Base-by-base conservation (phyloP, 768 basidiomycete species). In the Trametes gibbosa region DNA sequence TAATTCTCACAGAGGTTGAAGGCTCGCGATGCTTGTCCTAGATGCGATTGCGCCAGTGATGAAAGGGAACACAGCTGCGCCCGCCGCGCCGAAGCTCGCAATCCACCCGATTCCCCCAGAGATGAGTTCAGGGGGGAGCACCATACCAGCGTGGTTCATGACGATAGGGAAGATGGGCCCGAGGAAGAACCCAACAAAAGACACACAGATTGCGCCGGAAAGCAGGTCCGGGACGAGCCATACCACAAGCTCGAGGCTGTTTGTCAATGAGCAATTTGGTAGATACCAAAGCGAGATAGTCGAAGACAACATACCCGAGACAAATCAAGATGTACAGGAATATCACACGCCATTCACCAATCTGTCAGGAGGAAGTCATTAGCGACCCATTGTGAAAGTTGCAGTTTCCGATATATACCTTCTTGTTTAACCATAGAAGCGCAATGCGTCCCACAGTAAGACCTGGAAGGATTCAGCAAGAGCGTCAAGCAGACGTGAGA, bases 201-300 rank as follows among this genome's bases (percentile, higher is more conserved):
- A 74, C 46, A 82, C 78, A 13, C 79, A 76, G 8, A 87, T 72
- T 0, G 82, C 85, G 41, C 77, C 77, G n/a, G 77, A 81, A 24
- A 84, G 68, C 35, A 88, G 69, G 5, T 75, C 76, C 0, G 81
- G 81, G 0, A 81, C 80, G 3, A 81, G 71, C 86, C 87, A 88
- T 7, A 87, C 72, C 29, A 81, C 69, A 35, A 87, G 65, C 63
- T 86, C 80, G 23, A 87, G 72, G 14, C 78, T 83, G 37, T 16
- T n/a, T 2, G 25, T 19, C n/a, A 19, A 72, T 73, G 9, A 70
- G 71, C 14, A n/a, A n/a, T n/a, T n/a, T n/a, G n/a, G n/a, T 64
- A 62, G 8, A 2, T 12, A 40, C 23, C 10, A 57, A 32, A 34
- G 19, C 16, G 21, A 29, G 23, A 32, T 29, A 1, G 1, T 27